A percentile compares a stretch with the other conserved stretches of the same genome.
Conservation (phyloP, 2,329 filamentous ascomycete species). For the Ceratocystis eucalypticola region DNA sequence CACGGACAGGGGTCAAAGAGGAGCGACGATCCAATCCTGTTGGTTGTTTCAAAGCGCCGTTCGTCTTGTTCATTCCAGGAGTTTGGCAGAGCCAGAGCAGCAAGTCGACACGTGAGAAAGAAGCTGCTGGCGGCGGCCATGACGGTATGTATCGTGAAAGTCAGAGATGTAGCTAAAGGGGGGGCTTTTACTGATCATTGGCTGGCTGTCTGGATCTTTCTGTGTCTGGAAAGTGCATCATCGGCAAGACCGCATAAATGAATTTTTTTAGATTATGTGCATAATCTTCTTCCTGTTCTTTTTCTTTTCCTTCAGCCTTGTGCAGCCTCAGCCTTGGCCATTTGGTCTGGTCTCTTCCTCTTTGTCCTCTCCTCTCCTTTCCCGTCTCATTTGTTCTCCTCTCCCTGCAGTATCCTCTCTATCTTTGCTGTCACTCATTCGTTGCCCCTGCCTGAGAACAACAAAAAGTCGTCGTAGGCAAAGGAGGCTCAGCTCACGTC, state of each 20-base stretch:
- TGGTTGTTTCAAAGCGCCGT: neutral
- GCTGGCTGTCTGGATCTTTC: neutral
- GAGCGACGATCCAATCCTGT: neutral
- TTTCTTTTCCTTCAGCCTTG: too few species aligned
- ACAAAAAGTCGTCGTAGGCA: neutral
- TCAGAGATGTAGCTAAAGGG: neutral
- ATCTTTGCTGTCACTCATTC: neutral
- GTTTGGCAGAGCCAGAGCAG: too few species aligned
- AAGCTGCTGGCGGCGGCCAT: too few species aligned
- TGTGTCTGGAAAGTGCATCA: slow-evolving; percentile 5
- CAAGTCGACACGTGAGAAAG: too few species aligned
- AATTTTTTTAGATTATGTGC: neutral
- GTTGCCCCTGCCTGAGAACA: neutral
- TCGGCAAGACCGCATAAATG: slow-evolving; percentile 1
- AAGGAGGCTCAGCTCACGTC: slow-evolving; percentile 1
- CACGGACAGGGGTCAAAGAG: neutral
- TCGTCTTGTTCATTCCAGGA: neutral
- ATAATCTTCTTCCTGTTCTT: too few species aligned
- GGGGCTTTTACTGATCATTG: neutral
- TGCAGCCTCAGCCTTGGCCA: too few species aligned
- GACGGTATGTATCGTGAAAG: neutral
- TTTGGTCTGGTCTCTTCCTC: neutral
- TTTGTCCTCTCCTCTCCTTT: neutral
- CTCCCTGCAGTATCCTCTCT: neutral
- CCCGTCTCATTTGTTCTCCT: neutral